These are phyloP conservation scores for Garcileccinum viscosum DNA, from an alignment of 1,284 basidiomycete species.

Conservation along the genomic window DNA sequence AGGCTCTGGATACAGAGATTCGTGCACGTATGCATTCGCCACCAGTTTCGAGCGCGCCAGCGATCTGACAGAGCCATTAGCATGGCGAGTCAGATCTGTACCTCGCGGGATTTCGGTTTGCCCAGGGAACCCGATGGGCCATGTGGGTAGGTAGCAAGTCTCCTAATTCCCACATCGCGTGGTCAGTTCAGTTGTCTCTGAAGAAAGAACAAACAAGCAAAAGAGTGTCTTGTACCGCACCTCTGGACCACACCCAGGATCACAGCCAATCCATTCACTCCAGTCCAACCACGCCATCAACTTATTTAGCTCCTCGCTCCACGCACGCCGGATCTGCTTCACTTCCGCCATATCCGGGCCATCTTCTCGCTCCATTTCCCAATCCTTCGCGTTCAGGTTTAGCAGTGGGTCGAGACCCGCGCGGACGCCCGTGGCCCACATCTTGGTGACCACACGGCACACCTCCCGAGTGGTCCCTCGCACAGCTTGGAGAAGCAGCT, in stretches of 20 bases:
- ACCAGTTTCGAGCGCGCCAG: neutral
- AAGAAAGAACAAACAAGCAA: neutral
- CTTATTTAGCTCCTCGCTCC: conserved; percentile 31
- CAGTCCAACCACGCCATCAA: conserved; percentile 49
- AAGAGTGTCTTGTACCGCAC: conserved; percentile 27
- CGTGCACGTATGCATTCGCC: neutral
- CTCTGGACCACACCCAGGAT: conserved; percentile 40
- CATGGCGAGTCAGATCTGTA: neutral
- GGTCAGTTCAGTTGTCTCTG: neutral
- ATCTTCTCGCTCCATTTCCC: neutral
- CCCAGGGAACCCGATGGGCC: conserved; percentile 37
- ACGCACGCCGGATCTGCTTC: conserved; percentile 21
- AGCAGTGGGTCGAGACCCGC: conserved; percentile 35
- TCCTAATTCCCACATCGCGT: conserved; percentile 37
- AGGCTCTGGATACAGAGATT: neutral
- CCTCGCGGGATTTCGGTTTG: neutral
- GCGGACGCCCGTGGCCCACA: conserved; percentile 49
- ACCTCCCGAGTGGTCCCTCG: conserved; percentile 47
- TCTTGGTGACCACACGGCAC: conserved; percentile 48
- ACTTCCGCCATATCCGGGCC: conserved; percentile 5
- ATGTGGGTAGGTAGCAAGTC: conserved; percentile 51
- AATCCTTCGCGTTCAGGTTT: neutral
- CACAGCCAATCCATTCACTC: conserved; percentile 46
- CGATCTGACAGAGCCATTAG: accelerated
- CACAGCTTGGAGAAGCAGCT: conserved; percentile 39